phyloP scores from a whole-genome alignment of 192 early-diverging fungal genomes.

The Backusella tuberculispora region DNA sequence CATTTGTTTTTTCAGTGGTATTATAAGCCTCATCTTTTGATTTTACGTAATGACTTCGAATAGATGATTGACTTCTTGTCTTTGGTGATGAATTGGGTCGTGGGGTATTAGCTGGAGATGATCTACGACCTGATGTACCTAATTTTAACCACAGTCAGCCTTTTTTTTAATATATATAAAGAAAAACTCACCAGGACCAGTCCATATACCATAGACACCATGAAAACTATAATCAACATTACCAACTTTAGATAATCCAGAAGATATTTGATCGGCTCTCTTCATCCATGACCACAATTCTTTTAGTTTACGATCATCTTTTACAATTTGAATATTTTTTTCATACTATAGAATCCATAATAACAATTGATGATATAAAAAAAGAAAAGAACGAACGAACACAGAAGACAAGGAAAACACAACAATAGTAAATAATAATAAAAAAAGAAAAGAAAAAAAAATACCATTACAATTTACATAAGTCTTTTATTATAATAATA shows the following conservation, averaged over 20 bases:
- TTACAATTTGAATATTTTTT: conserved; percentile 51
- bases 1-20: background rate
- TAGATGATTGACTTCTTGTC: background rate
- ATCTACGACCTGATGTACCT: conserved; percentile 25
- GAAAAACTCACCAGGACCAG: conserved; percentile 31
- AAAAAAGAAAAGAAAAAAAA: conserved; percentile 6
- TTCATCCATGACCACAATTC: conserved; percentile 59
- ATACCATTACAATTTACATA: conserved; percentile 37
- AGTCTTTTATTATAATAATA: conserved; percentile 23
- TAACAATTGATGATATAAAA: too few species aligned
- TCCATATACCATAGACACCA: conserved; percentile 53
- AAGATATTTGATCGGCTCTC: conserved; percentile 46
- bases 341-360: conserved; percentile 29
- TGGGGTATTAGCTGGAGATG: conserved; percentile 31
- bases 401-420: background rate
- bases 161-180: too few species aligned
- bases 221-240: conserved; percentile 59
- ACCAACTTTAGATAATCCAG: conserved; percentile 46
- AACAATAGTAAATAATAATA: background rate
- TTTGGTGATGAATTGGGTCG: conserved; percentile 1
- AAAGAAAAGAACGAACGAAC: too few species aligned
- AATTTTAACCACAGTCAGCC: background rate
- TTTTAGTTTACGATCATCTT: conserved; percentile 51
- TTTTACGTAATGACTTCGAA: background rate
- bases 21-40: background rate